Evolutionary conservation across 2,329 filamentous ascomycete genomes (phyloP).

Genomic region (Curvularia sp.): DNA sequence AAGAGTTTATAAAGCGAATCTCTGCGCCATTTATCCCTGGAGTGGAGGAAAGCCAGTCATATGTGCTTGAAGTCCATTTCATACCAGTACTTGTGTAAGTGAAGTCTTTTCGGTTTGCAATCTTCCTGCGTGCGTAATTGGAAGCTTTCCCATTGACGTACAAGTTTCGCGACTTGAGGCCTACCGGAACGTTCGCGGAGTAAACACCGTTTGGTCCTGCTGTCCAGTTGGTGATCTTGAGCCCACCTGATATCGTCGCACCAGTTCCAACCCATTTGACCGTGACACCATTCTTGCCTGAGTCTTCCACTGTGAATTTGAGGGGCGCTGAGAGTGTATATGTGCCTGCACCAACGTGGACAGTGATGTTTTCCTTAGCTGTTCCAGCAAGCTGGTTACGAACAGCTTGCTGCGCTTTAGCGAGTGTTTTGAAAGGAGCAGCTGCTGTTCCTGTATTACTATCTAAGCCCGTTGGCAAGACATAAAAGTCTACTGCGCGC

Average conservation of each 20-base stretch:
- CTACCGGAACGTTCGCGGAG: conserved; percentile 16
- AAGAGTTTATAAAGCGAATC: conserved; percentile 27
- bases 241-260: conserved; percentile 19
- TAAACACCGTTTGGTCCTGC: conserved; percentile 20
- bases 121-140: conserved; percentile 24
- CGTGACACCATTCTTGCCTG: conserved; percentile 19
- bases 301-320: conserved; percentile 18
- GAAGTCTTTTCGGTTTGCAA: conserved; percentile 22
- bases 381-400: conserved; percentile 12
- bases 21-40: conserved; percentile 18
- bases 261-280: conserved; percentile 20
- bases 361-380: conserved; percentile 18
- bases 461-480: not conserved
- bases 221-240: conserved; percentile 19
- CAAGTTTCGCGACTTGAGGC: conserved; percentile 21
- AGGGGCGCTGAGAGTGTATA: conserved; percentile 19
- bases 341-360: conserved; percentile 18
- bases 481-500: conserved; percentile 3
- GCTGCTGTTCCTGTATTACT: conserved; percentile 4
- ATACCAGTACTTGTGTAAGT: conserved; percentile 18
- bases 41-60: conserved; percentile 26
- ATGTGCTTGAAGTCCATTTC: conserved; percentile 17
- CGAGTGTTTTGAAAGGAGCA: conserved; percentile 14
- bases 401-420: conserved; percentile 22
- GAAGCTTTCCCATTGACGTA: conserved; percentile 26